Conservation (phyloP, 768 basidiomycete genomes). For the Hirschioporus abietinus region DNA sequence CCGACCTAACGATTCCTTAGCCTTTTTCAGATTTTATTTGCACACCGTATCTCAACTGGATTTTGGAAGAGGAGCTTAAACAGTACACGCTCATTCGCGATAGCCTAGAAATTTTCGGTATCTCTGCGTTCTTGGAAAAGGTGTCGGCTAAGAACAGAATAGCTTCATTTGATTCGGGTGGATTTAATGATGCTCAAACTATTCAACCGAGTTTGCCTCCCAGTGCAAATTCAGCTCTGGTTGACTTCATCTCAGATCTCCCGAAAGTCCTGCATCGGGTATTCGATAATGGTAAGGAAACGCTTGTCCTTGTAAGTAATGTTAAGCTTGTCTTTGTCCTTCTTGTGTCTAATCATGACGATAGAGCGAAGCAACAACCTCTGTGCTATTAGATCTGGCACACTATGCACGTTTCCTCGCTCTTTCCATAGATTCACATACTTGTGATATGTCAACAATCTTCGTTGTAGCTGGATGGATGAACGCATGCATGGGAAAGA, state of each 20-base stretch:
- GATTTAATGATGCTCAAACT: not conserved
- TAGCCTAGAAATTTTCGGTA: not conserved
- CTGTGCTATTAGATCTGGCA: not conserved
- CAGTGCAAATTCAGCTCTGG: not conserved
- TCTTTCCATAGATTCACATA: not conserved
- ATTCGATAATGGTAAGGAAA: not conserved
- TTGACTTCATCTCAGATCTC: not conserved
- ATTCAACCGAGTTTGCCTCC: not conserved
- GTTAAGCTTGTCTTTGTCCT: not conserved
- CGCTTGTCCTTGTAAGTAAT: not conserved
- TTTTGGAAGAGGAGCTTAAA: not conserved
- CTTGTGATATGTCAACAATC: not conserved
- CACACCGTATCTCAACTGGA: not conserved
- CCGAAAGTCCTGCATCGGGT: not conserved
- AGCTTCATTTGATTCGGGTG: not conserved
- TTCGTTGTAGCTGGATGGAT: not conserved
- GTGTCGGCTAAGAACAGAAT: not conserved
- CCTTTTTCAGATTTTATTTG: not conserved
- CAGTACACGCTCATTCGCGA: not conserved
- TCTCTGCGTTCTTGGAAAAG: not conserved
- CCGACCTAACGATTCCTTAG: not conserved
- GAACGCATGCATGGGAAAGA: not conserved
- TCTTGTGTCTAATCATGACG: not conserved
- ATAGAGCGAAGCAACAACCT: not conserved
- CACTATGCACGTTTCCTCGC: not conserved